Conservation (phyloP, 2,329 filamentous ascomycete genomes). For the Neoscytalidium dimidiatum region DNA sequence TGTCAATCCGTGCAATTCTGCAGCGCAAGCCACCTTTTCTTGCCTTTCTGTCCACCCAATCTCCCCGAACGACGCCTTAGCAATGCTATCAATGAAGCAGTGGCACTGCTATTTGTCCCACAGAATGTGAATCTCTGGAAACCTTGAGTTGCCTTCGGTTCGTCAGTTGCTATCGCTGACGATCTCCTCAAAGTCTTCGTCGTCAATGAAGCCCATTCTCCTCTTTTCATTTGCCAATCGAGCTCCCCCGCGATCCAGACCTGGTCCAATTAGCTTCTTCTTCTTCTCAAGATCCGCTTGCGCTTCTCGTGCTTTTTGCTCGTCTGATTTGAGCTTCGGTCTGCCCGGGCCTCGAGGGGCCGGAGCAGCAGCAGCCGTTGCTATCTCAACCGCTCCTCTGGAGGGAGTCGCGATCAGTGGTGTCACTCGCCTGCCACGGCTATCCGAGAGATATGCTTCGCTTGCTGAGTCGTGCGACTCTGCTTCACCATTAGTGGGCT, state of each 20-base stretch:
- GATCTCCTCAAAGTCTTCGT: constrained; percentile 51
- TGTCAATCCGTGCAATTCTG: not conserved
- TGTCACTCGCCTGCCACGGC: not conserved
- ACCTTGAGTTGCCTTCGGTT: not conserved
- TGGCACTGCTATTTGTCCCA: not conserved
- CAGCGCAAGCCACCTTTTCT: not conserved
- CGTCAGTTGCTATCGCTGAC: constrained; percentile 28
- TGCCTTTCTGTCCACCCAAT: not conserved
- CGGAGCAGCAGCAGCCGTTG: not conserved
- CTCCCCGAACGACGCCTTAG: not conserved
- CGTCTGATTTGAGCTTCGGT: constrained; percentile 33
- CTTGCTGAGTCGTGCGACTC: constrained; percentile 16
- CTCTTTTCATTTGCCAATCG: constrained; percentile 55
- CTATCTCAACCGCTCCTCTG: not conserved
- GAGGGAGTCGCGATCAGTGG: not conserved
- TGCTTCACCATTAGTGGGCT: constrained; percentile 2
- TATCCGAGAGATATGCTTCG: constrained; percentile 13
- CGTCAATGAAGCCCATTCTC: constrained; percentile 51
- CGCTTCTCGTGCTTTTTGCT: constrained; percentile 49
- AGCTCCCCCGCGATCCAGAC: constrained; percentile 55
- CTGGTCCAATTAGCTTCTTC: constrained; percentile 53
- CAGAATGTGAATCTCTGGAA: not conserved
- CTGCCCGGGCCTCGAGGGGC: constrained; percentile 2
- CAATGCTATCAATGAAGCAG: not conserved
- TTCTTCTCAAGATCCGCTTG: constrained; percentile 49